Evolutionary conservation across 2,329 filamentous ascomycete genomes (phyloP).

Genomic region (Neoarthrinium moseri): DNA sequence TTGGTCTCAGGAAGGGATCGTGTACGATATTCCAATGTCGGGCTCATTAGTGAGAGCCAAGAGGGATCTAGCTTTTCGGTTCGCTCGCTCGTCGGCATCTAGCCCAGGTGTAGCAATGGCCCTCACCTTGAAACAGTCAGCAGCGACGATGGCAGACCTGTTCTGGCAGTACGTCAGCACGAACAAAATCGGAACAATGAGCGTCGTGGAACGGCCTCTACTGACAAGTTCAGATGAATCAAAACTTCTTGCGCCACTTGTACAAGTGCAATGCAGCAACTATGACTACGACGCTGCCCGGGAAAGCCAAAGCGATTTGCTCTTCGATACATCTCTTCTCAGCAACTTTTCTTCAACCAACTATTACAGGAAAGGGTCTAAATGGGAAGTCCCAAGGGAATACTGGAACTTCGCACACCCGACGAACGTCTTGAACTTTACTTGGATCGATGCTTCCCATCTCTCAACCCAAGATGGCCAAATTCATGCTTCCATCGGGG

Average conservation of each 20-base stretch:
- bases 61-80: not conserved
- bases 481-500: not conserved
- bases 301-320: not conserved
- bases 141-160: not conserved
- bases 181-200: not conserved
- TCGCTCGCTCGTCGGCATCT: not conserved
- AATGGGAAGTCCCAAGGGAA: not conserved
- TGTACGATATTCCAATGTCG: not conserved
- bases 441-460: not conserved
- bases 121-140: not conserved
- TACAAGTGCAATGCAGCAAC: not conserved
- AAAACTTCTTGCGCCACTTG: not conserved
- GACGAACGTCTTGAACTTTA: not conserved
- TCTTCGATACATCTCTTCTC: not conserved
- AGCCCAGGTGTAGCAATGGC: not conserved
- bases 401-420: not conserved
- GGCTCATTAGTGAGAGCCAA: not conserved
- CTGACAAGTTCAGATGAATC: not conserved
- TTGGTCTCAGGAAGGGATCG: constrained; percentile 1
- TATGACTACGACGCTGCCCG: not conserved
- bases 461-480: not conserved
- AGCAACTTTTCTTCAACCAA: not conserved
- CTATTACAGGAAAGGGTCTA: not conserved
- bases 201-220: not conserved
- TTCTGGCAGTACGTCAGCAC: constrained; percentile 1